Conservation (phyloP, 495 filamentous ascomycete species). For the Xylaria bambusicola region DNA sequence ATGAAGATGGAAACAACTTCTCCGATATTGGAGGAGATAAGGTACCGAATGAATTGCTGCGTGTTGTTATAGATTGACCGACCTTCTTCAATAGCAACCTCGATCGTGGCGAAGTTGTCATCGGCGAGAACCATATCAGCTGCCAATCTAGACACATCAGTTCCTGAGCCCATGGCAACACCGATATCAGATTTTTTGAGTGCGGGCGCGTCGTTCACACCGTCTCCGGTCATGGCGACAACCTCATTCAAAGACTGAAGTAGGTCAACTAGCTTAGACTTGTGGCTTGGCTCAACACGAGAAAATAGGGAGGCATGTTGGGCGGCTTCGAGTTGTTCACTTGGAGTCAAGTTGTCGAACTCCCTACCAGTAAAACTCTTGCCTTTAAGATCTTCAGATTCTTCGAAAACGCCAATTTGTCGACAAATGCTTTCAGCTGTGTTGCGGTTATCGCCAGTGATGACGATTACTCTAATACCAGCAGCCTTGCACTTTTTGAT, state of each 20-base stretch:
- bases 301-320: slow-evolving; percentile 91
- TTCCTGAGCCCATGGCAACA: slow-evolving; percentile 98
- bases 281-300: slow-evolving; percentile 93
- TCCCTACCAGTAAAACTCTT: slow-evolving; percentile 96
- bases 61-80: slow-evolving; percentile 99
- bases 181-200: slow-evolving; percentile 99
- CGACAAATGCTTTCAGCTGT: slow-evolving; percentile 98
- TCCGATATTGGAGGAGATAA: slow-evolving; percentile 99
- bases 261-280: slow-evolving; percentile 93
- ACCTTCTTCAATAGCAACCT: slow-evolving; percentile 93
- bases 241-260: slow-evolving; percentile 92
- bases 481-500: slow-evolving; percentile 88
- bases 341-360: slow-evolving; percentile 81
- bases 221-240: slow-evolving; percentile 99
- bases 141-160: slow-evolving; percentile 94
- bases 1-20: slow-evolving; percentile 99
- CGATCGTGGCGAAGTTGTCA: slow-evolving; percentile 98
- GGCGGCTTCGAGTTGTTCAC: slow-evolving; percentile 78
- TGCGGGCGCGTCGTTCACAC: slow-evolving; percentile 97
- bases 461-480: slow-evolving; percentile 95
- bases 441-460: slow-evolving; percentile 96
- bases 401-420: slow-evolving; percentile 90
- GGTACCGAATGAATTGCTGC: slow-evolving; percentile 98
- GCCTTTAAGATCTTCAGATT: slow-evolving; percentile 77
- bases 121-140: slow-evolving; percentile 99